Percentiles rank a stretch among this genome's conserved stretches.
Evolutionary conservation across 805 yeast species (phyloP).

Genomic region (Brettanomyces naardenensis): DNA sequence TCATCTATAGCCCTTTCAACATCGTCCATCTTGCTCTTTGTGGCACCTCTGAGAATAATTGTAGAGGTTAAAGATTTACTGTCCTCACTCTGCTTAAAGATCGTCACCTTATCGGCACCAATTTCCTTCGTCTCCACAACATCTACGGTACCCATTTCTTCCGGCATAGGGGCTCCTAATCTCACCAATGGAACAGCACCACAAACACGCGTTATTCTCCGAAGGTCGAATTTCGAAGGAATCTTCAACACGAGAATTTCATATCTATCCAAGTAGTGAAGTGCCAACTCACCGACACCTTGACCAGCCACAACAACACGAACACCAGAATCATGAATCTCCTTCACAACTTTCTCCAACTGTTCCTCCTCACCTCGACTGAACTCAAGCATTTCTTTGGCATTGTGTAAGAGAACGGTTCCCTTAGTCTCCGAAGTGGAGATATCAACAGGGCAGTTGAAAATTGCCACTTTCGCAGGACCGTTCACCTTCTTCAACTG

Average conservation of each 20-base stretch:
- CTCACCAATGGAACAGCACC: slow-evolving; percentile 96
- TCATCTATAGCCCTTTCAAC: slow-evolving; percentile 96
- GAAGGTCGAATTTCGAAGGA: slow-evolving; percentile 87
- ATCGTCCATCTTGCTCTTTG: slow-evolving; percentile 88
- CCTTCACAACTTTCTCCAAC: slow-evolving; percentile 77
- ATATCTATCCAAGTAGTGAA: slow-evolving; percentile 86
- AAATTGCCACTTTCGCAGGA: slow-evolving; percentile 83
- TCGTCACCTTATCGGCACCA: slow-evolving; percentile 95
- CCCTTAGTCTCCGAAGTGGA: slow-evolving; percentile 98
- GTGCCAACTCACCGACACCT: slow-evolving; percentile 84
- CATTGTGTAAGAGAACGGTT: slow-evolving; percentile 90
- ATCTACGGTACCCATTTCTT: slow-evolving; percentile 86
- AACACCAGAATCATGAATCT: slow-evolving; percentile 77
- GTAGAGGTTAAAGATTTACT: slow-evolving; percentile 77
- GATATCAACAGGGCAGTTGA: slow-evolving; percentile 89
- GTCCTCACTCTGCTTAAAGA: slow-evolving; percentile 71
- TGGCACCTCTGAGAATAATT: slow-evolving; percentile 91
- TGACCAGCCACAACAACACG: slow-evolving; percentile 92
- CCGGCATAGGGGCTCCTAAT: slow-evolving; percentile 91
- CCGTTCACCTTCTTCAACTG: slow-evolving; percentile 54
- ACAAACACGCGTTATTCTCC: slow-evolving; percentile 92
- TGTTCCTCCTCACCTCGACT: slow-evolving; percentile 95
- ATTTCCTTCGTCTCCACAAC: slow-evolving; percentile 86
- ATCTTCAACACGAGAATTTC: slow-evolving; percentile 80
- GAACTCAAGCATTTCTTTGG: slow-evolving; percentile 94